Percentiles rank a stretch among this genome's conserved stretches.
phyloP scores from a whole-genome alignment of 2,329 filamentous ascomycete species.

The Septoria linicola region DNA sequence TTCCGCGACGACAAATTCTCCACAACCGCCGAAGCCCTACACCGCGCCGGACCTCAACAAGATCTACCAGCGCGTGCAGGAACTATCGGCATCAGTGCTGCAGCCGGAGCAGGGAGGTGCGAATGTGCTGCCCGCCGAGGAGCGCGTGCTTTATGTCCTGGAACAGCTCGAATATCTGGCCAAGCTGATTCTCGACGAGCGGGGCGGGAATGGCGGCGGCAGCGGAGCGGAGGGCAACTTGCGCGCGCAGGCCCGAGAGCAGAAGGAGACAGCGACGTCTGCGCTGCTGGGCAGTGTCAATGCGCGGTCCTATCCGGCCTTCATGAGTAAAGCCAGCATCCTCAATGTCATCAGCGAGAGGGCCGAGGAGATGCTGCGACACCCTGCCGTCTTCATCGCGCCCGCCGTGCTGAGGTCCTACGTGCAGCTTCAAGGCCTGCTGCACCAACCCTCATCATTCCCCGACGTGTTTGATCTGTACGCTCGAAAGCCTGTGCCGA shows the following conservation, averaged over 20 bases:
- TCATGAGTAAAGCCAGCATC: slow-evolving; percentile 39
- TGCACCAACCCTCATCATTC: slow-evolving; percentile 72
- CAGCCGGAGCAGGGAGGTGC: slow-evolving; percentile 23
- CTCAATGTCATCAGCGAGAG: slow-evolving; percentile 51
- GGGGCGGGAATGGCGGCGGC: not conserved
- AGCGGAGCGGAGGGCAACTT: not conserved
- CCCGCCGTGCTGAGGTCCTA: slow-evolving; percentile 70
- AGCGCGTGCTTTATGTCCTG: slow-evolving; percentile 36
- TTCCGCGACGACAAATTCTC: no score
- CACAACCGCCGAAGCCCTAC: slow-evolving; percentile 10
- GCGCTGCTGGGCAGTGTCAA: slow-evolving; percentile 53
- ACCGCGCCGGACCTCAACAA: slow-evolving; percentile 18
- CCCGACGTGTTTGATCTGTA: slow-evolving; percentile 80
- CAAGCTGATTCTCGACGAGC: slow-evolving; percentile 29
- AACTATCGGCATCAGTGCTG: slow-evolving; percentile 31
- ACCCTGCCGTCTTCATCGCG: slow-evolving; percentile 78
- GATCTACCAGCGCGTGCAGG: slow-evolving; percentile 32
- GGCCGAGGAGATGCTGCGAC: slow-evolving; percentile 68
- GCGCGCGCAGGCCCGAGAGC: slow-evolving; percentile 7
- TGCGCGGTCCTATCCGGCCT: slow-evolving; percentile 34
- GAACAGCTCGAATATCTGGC: slow-evolving; percentile 35
- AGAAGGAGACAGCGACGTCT: slow-evolving; percentile 50
- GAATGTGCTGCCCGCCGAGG: slow-evolving; percentile 30
- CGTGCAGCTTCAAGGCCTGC: slow-evolving; percentile 69
- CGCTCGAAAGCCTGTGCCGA: slow-evolving; percentile 75